Evolutionary conservation across 1,284 basidiomycete species (phyloP).

Genomic region (Ustilago esculenta): DNA sequence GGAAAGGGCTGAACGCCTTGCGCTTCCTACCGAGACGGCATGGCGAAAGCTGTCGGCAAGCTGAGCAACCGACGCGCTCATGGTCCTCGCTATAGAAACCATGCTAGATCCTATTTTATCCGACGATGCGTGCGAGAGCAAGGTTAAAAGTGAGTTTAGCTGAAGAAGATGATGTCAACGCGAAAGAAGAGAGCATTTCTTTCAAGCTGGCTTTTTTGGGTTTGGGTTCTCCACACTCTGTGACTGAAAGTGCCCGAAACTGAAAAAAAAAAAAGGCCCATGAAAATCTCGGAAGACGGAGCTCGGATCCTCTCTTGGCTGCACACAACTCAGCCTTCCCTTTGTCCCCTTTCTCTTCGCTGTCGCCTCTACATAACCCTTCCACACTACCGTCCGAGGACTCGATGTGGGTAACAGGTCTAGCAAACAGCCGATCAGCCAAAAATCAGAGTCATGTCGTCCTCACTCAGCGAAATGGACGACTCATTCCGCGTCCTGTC

Average conservation of each 20-base stretch:
- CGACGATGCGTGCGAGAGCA: neutral
- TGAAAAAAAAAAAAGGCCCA: slow-evolving; percentile 1
- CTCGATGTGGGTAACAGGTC: too few species aligned
- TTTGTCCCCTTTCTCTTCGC: neutral
- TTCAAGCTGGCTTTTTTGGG: neutral
- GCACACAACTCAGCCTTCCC: slow-evolving; percentile 13
- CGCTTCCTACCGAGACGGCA: neutral
- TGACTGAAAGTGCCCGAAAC: too few species aligned
- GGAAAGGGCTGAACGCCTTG: neutral
- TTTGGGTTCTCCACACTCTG: slow-evolving; percentile 29
- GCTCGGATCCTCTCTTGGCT: neutral
- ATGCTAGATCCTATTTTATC: neutral
- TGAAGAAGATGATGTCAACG: too few species aligned
- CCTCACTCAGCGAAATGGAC: slow-evolving; percentile 24
- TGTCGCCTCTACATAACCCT: neutral
- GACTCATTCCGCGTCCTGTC: slow-evolving; percentile 71
- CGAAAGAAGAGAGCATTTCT: neutral
- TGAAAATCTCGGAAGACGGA: slow-evolving; percentile 29
- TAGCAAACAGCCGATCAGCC: too few species aligned
- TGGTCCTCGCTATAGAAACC: slow-evolving; percentile 6
- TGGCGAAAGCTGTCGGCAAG: neutral
- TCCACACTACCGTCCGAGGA: neutral
- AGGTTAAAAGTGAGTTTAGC: too few species aligned
- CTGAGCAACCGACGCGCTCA: neutral
- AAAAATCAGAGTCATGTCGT: slow-evolving; percentile 14